These are phyloP conservation scores for Batkoa obscura DNA, from an alignment of 371 early-diverging fungal genomes.

Conservation along the genomic window DNA sequence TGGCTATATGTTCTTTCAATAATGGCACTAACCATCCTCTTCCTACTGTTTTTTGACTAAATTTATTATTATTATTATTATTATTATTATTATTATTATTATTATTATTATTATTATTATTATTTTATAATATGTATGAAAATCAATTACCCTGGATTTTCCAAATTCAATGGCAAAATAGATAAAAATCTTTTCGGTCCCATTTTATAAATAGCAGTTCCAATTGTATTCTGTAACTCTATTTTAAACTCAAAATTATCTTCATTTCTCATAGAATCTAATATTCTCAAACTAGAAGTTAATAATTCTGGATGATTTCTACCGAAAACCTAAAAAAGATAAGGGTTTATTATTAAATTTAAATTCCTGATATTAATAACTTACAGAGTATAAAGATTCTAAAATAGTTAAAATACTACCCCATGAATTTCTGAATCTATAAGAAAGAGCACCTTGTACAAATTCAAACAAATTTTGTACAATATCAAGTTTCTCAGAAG, in stretches of 20 bases:
- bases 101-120: too few species aligned
- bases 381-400: constrained; percentile 55
- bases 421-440: constrained; percentile 70
- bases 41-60: constrained; percentile 24
- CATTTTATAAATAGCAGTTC: constrained; percentile 55
- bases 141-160: constrained; percentile 16
- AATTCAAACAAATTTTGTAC: constrained; percentile 23
- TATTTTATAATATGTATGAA: too few species aligned
- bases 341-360: neutral
- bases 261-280: constrained; percentile 67
- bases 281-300: constrained; percentile 31
- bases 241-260: constrained; percentile 63
- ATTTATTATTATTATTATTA: neutral
- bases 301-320: constrained; percentile 36
- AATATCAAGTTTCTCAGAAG: constrained; percentile 13
- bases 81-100: too few species aligned
- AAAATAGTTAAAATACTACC: constrained; percentile 50
- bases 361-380: neutral
- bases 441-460: constrained; percentile 38
- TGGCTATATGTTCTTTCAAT: constrained; percentile 50
- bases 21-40: constrained; percentile 70
- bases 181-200: constrained; percentile 60
- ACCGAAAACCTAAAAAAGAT: constrained; percentile 25
- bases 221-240: constrained; percentile 62
- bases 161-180: constrained; percentile 78